Percentiles rank a stretch among this genome's conserved stretches.
phyloP scores from a whole-genome alignment of 305 asterid genomes.

The Solanum aculeatissimum region DNA sequence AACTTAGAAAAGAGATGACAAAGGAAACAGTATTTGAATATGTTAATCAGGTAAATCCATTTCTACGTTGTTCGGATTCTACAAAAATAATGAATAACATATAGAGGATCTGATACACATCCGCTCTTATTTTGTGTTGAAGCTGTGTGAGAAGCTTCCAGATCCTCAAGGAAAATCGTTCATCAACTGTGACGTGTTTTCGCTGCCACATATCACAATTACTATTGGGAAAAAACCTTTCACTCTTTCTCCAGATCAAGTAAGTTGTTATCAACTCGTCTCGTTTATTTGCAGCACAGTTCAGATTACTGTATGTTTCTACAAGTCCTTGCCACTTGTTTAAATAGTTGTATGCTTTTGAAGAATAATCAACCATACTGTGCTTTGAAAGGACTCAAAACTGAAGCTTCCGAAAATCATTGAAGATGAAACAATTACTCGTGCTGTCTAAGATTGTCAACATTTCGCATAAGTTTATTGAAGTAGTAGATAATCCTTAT shows the following conservation, averaged over 20 bases:
- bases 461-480: not conserved
- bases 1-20: slow-evolving; percentile 8
- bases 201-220: slow-evolving; percentile 12
- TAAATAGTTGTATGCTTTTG: not conserved
- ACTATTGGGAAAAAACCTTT: slow-evolving; percentile 15
- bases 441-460: not conserved
- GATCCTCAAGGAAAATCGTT: slow-evolving; percentile 13
- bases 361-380: not conserved
- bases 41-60: slow-evolving; percentile 12
- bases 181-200: slow-evolving; percentile 10
- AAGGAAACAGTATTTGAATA: slow-evolving; percentile 10
- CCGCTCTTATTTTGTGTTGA: not conserved
- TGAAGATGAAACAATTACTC: not conserved
- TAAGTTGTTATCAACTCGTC: not conserved
- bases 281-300: not conserved
- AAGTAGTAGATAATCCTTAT: not conserved
- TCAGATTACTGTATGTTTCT: not conserved
- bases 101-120: not conserved
- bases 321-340: not conserved
- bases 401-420: not conserved
- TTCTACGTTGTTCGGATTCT: not conserved
- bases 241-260: slow-evolving; percentile 19
- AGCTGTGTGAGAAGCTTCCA: slow-evolving; percentile 21
- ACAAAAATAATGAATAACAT: not conserved
- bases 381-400: not conserved